Evolutionary conservation across 345 rosid genomes (phyloP).

Genomic region (Bruguiera parviflora): DNA sequence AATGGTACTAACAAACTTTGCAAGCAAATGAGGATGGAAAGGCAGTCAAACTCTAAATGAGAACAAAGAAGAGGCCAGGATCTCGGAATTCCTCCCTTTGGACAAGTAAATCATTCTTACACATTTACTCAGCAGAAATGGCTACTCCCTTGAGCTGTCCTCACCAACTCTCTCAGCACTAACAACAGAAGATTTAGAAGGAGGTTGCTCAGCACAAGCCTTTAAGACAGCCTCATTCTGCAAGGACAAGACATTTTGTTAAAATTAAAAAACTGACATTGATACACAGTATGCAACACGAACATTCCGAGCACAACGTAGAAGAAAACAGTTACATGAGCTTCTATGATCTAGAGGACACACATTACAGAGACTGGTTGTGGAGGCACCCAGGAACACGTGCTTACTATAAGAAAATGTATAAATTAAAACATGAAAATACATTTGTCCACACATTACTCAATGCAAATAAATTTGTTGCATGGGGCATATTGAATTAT

Average conservation of each 20-base stretch:
- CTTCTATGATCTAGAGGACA: no score
- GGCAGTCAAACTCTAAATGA: background rate
- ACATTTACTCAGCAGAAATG: background rate
- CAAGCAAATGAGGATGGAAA: background rate
- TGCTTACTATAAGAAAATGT: no score
- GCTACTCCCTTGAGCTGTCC: background rate
- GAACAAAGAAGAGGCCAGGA: background rate
- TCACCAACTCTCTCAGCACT: background rate
- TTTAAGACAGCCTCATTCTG: conserved; percentile 2
- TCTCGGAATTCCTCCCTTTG: background rate
- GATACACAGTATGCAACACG: no score
- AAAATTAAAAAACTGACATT: no score
- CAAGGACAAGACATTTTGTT: background rate
- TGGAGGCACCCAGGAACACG: no score
- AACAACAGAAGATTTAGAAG: background rate
- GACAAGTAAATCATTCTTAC: background rate
- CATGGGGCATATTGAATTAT: no score
- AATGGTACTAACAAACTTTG: background rate
- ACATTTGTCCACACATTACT: no score
- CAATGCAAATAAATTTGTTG: no score
- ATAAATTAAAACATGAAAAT: no score
- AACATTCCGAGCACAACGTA: no score
- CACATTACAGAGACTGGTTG: no score
- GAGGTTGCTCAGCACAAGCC: conserved; percentile 4
- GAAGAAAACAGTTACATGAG: no score